phyloP scores from a whole-genome alignment of 2,329 filamentous ascomycete species.

The Lecanicillium sp. region DNA sequence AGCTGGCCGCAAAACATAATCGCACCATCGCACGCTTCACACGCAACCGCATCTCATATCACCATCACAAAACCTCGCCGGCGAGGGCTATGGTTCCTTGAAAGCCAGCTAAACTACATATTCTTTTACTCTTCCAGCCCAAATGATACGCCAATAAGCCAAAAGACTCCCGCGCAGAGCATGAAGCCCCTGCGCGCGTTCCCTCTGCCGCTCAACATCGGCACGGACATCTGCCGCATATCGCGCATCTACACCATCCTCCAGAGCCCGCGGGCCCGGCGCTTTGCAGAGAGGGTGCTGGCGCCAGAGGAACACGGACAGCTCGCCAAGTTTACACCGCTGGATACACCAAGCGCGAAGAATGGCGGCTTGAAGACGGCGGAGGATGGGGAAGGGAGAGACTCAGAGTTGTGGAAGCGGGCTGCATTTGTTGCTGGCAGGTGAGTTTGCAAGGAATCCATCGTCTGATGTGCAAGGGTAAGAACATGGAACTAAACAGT shows the following conservation, averaged over 20 bases:
- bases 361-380: constrained; percentile 13
- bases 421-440: constrained; percentile 37
- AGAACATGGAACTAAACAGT: too few species aligned
- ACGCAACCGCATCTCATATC: too few species aligned
- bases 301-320: constrained; percentile 28
- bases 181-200: constrained; percentile 39
- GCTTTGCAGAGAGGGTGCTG: constrained; percentile 42
- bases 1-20: too few species aligned
- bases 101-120: too few species aligned
- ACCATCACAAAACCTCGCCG: too few species aligned
- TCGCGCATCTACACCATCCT: constrained; percentile 57
- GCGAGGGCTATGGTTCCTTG: too few species aligned
- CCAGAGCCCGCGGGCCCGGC: constrained; percentile 26
- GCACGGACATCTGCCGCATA: constrained; percentile 72
- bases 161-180: neutral
- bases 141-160: neutral
- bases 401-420: constrained; percentile 26
- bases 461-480: neutral
- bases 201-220: constrained; percentile 59
- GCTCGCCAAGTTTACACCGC: neutral
- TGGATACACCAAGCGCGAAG: constrained; percentile 20
- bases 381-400: constrained; percentile 2
- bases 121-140: too few species aligned
- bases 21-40: too few species aligned
- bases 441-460: constrained; percentile 19